Evolutionary conservation across 495 filamentous ascomycete genomes (phyloP).

Genomic region (Penicillium subrubescens): DNA sequence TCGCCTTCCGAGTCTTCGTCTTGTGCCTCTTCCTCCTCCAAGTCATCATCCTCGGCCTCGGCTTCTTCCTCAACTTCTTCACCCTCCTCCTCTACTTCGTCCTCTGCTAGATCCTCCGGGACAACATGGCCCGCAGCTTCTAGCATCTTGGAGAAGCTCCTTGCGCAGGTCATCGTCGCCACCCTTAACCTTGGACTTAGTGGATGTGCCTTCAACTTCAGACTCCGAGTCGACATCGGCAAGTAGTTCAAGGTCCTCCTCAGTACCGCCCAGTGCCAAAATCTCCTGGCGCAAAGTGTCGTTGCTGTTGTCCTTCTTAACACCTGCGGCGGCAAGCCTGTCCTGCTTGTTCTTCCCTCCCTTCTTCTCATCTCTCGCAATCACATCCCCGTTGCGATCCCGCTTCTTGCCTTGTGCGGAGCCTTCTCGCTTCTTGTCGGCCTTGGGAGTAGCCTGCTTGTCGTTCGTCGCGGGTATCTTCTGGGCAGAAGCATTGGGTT

Average conservation of each 20-base stretch:
- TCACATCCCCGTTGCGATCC: conserved; percentile 54
- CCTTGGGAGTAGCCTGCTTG: conserved; percentile 32
- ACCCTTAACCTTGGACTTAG: conserved; percentile 27
- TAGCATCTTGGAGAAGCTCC: conserved; percentile 47
- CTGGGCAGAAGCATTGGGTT: conserved; percentile 19
- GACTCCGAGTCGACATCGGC: conserved; percentile 62
- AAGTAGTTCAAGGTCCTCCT: conserved; percentile 72
- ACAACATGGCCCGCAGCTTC: conserved; percentile 48
- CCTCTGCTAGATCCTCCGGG: conserved; percentile 45
- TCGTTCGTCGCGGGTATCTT: conserved; percentile 27
- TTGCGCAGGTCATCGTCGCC: conserved; percentile 44
- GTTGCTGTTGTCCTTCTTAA: conserved; percentile 28
- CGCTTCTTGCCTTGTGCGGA: conserved; percentile 48
- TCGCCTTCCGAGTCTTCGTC: conserved; percentile 45
- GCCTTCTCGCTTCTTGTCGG: conserved; percentile 28
- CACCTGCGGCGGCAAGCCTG: conserved; percentile 20
- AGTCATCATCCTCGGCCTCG: conserved; percentile 30
- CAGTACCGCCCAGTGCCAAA: conserved; percentile 71
- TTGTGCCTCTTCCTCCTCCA: conserved; percentile 26
- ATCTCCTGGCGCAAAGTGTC: conserved; percentile 68
- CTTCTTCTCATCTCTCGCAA: conserved; percentile 38
- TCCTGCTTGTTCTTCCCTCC: conserved; percentile 27
- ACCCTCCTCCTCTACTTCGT: conserved; percentile 52
- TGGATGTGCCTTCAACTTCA: conserved; percentile 51
- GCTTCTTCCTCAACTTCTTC: conserved; percentile 40